Evolutionary conservation across 768 basidiomycete species (phyloP), one percentile per base, ranked within the genome.

Genomic region (Russula sp.): DNA sequence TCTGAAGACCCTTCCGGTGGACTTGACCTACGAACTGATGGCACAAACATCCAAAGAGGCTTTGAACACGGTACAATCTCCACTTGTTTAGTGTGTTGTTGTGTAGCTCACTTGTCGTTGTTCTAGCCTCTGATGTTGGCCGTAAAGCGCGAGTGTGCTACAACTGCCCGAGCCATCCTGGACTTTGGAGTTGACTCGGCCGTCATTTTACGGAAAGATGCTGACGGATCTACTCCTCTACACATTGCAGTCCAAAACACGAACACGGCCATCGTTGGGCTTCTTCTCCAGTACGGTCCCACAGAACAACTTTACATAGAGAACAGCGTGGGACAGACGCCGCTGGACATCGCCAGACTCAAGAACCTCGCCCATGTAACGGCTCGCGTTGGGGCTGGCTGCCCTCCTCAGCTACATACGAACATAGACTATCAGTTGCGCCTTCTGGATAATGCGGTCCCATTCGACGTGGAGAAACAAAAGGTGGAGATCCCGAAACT

Each of bases 91-190:
- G 60, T 46, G 22, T 44, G 26, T 44, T 18, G 36, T 28, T 28
- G 28, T 24, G n/a, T 52, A 2, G 26, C 59, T 69, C 28, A 48
- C 28, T 44, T 40, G 26, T 57, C 49, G 16, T 32, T 4, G 22
- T 61, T 50, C 3, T 57, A 86, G 85, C 84, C 85, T 9, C 73
- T 86, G 7, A 83, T 82, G 65, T 48, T 84, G n/a, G 82, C 83
- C 5, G 79, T 82, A 16, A 80, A 81, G 63, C 50, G 44, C 0
- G 76, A 75, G 0, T 64, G 67, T 8, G 70, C 73, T 9, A 57
- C 68, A 0, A 59, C 76, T 5, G 76, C 79, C 51, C 59, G 53
- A 22, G 69, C 75, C 40, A 64, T 76, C 34, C 70, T 84, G 38
- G 67, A 83, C 16, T 72, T 75, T 4, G 79, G 77, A 52, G 75